Conservation (phyloP, 2,329 filamentous ascomycete genomes). For the Colletotrichum liriopes region DNA sequence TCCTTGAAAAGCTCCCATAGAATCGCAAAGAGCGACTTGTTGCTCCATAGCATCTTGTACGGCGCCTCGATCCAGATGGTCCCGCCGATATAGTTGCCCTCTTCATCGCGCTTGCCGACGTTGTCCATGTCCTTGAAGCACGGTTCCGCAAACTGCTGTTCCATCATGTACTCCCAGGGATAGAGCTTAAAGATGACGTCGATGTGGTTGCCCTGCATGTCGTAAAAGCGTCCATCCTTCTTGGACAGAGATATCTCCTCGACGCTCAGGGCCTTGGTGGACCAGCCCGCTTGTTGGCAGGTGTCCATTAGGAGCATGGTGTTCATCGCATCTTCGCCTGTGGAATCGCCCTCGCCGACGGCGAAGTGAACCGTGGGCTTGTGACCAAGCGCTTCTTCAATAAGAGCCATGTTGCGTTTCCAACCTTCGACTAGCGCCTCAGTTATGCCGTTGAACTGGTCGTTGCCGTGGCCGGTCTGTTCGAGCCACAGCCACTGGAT, state of each 20-base stretch:
- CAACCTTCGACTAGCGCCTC: conserved; percentile 6
- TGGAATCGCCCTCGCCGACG: neutral
- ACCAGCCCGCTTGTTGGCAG: conserved; percentile 19
- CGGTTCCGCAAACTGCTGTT: neutral
- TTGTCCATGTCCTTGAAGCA: conserved; percentile 23
- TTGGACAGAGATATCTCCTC: conserved; percentile 9
- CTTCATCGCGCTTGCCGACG: conserved; percentile 9
- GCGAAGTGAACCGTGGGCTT: conserved; percentile 20
- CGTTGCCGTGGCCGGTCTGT: conserved; percentile 19
- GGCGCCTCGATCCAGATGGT: conserved; percentile 29
- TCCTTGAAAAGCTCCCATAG: conserved; percentile 25
- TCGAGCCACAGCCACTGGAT: conserved; percentile 29
- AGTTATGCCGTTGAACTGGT: conserved; percentile 18
- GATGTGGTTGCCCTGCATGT: conserved; percentile 4
- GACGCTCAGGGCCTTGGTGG: neutral
- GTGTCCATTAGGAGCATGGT: conserved; percentile 24
- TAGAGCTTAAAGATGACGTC: conserved; percentile 28
- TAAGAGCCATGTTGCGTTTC: conserved; percentile 13
- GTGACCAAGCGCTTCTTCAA: conserved; percentile 5
- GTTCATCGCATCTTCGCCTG: conserved; percentile 10
- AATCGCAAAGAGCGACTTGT: conserved; percentile 23
- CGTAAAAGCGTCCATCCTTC: neutral
- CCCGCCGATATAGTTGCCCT: neutral
- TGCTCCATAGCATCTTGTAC: conserved; percentile 29
- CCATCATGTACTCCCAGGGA: conserved; percentile 20